These are phyloP conservation scores for Phyllostachys edulis DNA, from an alignment of 176 grass and related monocot species.

Conservation along the genomic window DNA sequence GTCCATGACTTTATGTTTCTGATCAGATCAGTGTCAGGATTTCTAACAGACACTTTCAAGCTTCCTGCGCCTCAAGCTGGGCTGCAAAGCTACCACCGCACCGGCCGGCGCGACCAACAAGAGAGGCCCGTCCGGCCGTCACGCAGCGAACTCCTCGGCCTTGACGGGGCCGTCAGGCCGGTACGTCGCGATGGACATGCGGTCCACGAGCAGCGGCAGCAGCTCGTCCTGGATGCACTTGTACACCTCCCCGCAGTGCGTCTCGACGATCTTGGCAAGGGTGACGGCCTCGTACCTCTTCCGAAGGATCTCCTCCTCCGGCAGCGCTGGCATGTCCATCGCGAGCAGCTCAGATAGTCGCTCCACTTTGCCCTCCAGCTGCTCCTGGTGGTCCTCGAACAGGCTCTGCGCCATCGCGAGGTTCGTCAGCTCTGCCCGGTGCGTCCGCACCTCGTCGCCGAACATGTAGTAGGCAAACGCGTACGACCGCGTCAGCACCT, in stretches of 20 bases:
- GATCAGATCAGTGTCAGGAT: too few species aligned
- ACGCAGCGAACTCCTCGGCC: constrained; percentile 20
- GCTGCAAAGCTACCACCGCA: too few species aligned
- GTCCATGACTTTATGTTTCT: too few species aligned
- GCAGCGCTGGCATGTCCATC: not conserved
- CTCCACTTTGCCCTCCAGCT: constrained; percentile 58
- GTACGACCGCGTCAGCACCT: constrained; percentile 46
- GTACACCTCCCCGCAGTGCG: constrained; percentile 43
- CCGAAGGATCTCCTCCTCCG: constrained; percentile 12
- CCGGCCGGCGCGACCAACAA: too few species aligned
- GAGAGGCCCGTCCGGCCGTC: not conserved
- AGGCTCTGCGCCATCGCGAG: constrained; percentile 38
- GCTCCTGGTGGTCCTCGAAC: constrained; percentile 68
- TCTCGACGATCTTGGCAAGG: constrained; percentile 38
- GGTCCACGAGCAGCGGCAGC: constrained; percentile 22
- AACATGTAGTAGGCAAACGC: constrained; percentile 69
- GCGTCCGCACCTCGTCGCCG: constrained; percentile 19
- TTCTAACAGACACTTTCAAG: too few species aligned
- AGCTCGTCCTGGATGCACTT: constrained; percentile 52
- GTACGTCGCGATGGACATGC: constrained; percentile 18
- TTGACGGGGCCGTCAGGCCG: constrained; percentile 18
- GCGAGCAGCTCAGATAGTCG: constrained; percentile 37
- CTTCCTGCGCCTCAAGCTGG: too few species aligned
- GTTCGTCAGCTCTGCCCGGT: not conserved
- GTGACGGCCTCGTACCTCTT: constrained; percentile 43